phyloP scores from a whole-genome alignment of 83 land plant species.

The Diphasiastrum complanatum region DNA sequence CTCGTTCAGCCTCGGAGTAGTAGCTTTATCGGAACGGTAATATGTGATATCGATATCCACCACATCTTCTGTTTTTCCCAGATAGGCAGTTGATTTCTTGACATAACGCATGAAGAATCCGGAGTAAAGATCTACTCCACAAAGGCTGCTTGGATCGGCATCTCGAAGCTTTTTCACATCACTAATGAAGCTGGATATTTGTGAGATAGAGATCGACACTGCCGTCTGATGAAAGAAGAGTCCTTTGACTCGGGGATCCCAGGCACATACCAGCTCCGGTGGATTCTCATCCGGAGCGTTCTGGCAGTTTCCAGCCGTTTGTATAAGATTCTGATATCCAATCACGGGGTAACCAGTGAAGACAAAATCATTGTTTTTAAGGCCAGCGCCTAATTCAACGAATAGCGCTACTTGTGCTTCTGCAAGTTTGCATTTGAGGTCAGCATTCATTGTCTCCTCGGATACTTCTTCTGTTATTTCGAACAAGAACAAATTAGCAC shows the following conservation, averaged over 20 bases:
- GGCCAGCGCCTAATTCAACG: too few species aligned
- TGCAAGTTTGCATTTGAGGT: too few species aligned
- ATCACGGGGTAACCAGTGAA: conserved; percentile 63
- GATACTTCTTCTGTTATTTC: too few species aligned
- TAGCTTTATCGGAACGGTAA: conserved; percentile 38
- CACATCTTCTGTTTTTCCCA: conserved; percentile 54
- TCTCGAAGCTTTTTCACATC: conserved; percentile 57
- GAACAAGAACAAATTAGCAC: too few species aligned
- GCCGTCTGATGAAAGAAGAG: conserved; percentile 53
- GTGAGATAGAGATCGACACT: conserved; percentile 34
- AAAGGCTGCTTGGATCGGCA: conserved; percentile 33
- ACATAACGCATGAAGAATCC: conserved; percentile 52
- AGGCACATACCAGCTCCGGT: conserved; percentile 27
- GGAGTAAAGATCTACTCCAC: conserved; percentile 43
- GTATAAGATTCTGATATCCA: conserved; percentile 48
- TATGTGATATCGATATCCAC: conserved; percentile 55
- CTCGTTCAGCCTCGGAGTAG: conserved; percentile 42
- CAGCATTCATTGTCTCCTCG: too few species aligned
- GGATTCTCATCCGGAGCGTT: conserved; percentile 16
- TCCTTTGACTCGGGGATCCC: conserved; percentile 58
- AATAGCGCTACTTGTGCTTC: too few species aligned
- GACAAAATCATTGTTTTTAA: conserved; percentile 36
- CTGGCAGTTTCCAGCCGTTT: conserved; percentile 51
- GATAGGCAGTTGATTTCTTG: conserved; percentile 46
- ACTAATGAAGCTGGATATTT: conserved; percentile 34